Conservation (phyloP, 2,329 filamentous ascomycete species). For the Botrytis sinoallii region DNA sequence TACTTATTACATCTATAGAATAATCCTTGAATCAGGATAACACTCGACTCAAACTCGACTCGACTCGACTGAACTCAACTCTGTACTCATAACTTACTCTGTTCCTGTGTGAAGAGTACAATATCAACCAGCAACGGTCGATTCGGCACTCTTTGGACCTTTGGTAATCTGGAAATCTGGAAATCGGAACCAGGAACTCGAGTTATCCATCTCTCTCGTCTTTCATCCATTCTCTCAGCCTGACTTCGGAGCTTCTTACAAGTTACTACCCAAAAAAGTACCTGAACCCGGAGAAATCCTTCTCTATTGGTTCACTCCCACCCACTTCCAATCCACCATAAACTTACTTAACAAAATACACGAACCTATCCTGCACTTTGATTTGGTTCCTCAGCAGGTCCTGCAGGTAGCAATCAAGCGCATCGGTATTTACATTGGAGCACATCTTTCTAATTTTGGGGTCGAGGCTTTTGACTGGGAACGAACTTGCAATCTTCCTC, state of each 20-base stretch:
- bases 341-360: constrained; percentile 12
- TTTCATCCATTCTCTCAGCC: not conserved
- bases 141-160: not conserved
- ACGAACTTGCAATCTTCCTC: constrained; percentile 27
- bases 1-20: not conserved
- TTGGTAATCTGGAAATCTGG: not conserved
- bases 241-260: not conserved
- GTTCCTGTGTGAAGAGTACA: not conserved
- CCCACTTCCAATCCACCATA: constrained; percentile 1
- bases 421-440: constrained; percentile 28
- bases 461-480: constrained; percentile 21
- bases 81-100: not conserved
- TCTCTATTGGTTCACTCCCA: not conserved
- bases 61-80: too few relatives aligned
- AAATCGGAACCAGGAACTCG: not conserved
- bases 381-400: constrained; percentile 23
- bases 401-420: constrained; percentile 28
- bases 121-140: not conserved
- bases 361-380: constrained; percentile 9
- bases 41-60: not conserved
- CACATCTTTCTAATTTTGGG: constrained; percentile 29
- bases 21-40: not conserved
- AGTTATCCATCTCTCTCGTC: not conserved
- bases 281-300: not conserved
- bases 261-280: not conserved